Conservation (phyloP, 2,329 filamentous ascomycete species). For the Colletotrichum tofieldiae region DNA sequence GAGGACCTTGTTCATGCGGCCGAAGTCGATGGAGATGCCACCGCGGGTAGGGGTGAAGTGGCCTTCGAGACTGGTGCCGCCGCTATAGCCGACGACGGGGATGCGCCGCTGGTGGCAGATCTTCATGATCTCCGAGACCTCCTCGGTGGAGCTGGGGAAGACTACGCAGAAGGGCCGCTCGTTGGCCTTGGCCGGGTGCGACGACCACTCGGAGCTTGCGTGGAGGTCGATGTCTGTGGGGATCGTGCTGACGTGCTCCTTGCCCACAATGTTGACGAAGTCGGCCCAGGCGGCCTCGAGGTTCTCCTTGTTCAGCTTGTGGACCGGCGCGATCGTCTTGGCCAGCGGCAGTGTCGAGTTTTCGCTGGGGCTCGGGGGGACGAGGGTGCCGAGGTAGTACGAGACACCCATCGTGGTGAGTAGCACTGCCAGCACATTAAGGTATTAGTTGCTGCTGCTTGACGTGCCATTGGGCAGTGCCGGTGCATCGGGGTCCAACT, state of each 20-base stretch:
- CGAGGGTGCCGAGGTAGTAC: slow-evolving; percentile 73
- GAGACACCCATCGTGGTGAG: slow-evolving; percentile 66
- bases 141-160: slow-evolving; percentile 83
- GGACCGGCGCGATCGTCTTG: slow-evolving; percentile 65
- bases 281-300: slow-evolving; percentile 81
- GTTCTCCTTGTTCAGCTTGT: slow-evolving; percentile 74
- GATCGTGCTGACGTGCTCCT: slow-evolving; percentile 75
- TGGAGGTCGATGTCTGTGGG: slow-evolving; percentile 70
- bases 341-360: slow-evolving; percentile 73
- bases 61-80: slow-evolving; percentile 91
- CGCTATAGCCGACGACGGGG: slow-evolving; percentile 89
- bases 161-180: slow-evolving; percentile 79
- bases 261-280: slow-evolving; percentile 75
- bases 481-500: slow-evolving; percentile 43
- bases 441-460: slow-evolving; percentile 28
- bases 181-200: slow-evolving; percentile 65
- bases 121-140: slow-evolving; percentile 91
- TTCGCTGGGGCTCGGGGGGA: slow-evolving; percentile 65
- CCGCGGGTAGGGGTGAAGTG: slow-evolving; percentile 88
- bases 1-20: slow-evolving; percentile 86
- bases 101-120: slow-evolving; percentile 86
- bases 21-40: slow-evolving; percentile 90
- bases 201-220: slow-evolving; percentile 75
- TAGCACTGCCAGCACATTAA: slow-evolving; percentile 58
- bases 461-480: background rate